Base-by-base conservation (phyloP, 2,329 filamentous ascomycete genomes). In the Coniochaeta hoffmannii region DNA sequence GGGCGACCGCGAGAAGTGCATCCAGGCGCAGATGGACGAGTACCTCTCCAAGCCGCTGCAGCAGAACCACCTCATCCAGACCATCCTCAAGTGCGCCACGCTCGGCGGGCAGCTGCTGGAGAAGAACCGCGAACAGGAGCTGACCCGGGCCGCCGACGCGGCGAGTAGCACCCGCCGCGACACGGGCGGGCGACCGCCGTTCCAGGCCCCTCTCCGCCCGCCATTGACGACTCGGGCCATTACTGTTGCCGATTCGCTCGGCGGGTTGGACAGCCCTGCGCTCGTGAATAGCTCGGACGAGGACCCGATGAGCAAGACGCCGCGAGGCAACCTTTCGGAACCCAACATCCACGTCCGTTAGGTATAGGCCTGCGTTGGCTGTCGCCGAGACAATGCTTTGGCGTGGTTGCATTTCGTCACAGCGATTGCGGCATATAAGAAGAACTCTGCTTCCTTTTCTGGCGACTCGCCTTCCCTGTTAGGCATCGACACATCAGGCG, bases 1-100 rank as follows among this genome's bases (percentile, higher is more conserved):
- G 76, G 94, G 94, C 61, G 94, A 99, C 67, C 85, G 94, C 52
- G 94, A 99, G 70, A 96, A 96, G 77, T 99, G 94, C 71, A 95
- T 99, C 59, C 90, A 96, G 69, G 94, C 93, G 10, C 91, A 97
- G 75, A 99, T 99, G 94, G 94, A 99, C 70, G 94, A 99, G 71
- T 99, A 99, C 68, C 78, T 99, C 41, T 96, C 93, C 17, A 99
- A 99, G 70, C 93, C 93, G 26, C 78, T 97, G 58, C 95, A 97
- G 71, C 93, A 96, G 68, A 97, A 96, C 69, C 90, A 96, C 70
- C 86, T 97, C 66, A 97, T 97, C 66, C 93, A 97, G 74, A 97
- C 92, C 1, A 97, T 99, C 58, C 82, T 97, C 61, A 96, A 97
- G 71, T 97, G 93, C 68, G 93, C 91, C 12, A 97, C 94, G 4